Conservation (phyloP, 148 eudicot species). For the Nepenthes gracilis region DNA sequence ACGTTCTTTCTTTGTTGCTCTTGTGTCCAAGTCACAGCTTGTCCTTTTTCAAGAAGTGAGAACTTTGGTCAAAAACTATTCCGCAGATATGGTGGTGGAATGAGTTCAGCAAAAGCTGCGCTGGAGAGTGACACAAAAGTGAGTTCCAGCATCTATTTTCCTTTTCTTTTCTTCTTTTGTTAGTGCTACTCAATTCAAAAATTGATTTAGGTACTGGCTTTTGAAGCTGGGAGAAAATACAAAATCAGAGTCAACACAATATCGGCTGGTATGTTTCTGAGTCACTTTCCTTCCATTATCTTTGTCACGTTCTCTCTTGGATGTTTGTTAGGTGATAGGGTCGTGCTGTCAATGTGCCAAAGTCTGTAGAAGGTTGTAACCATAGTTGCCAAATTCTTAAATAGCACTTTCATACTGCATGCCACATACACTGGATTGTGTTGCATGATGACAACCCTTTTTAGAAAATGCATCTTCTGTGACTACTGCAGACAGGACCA, state of each 20-base stretch:
- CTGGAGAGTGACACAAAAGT: conserved; percentile 92
- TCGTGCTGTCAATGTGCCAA: no score
- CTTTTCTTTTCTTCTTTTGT: not conserved
- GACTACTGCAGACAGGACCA: no score
- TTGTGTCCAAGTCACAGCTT: conserved; percentile 1
- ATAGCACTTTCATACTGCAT: no score
- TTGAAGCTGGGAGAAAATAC: conserved; percentile 90
- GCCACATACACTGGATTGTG: no score
- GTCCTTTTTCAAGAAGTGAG: not conserved
- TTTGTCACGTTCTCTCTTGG: not conserved
- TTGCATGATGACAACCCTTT: no score
- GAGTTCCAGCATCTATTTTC: conserved; percentile 9
- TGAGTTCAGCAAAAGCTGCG: conserved; percentile 99
- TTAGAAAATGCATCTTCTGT: no score
- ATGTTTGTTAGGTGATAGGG: not conserved
- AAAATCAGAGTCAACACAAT: conserved; percentile 85
- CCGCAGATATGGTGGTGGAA: conserved; percentile 90
- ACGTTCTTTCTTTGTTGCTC: conserved; percentile 10
- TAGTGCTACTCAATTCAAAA: conserved; percentile 1
- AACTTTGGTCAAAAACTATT: conserved; percentile 2
- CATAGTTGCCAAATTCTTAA: no score
- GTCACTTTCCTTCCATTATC: not conserved
- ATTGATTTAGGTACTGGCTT: conserved; percentile 64
- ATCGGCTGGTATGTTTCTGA: conserved; percentile 72
- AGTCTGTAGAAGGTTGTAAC: no score